Evolutionary conservation across 768 basidiomycete genomes (phyloP), one percentile per base, ranked within the genome.

Genomic region (Hygrophorus russula): DNA sequence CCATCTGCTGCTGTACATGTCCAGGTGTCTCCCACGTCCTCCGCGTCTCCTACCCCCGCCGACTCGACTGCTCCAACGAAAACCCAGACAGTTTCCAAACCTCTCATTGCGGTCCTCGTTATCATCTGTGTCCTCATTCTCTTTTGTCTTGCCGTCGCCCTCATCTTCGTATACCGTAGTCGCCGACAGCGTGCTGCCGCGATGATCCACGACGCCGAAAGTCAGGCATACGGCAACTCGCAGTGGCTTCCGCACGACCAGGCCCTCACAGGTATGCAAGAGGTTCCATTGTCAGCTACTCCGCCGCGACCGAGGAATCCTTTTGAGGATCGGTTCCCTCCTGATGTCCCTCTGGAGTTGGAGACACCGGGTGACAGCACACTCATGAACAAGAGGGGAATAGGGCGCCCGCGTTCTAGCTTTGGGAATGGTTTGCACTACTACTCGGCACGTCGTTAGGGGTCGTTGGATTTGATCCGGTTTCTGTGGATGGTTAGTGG

Each of bases 161-260:
- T 49, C 40, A 17, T 49, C 18, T 29, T 49, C 28, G 43, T 36
- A 30, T 18, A 42, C 18, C 45, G 45, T 30, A 17, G 9, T 14
- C 27, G 30, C 17, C 39, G 39, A 27, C 45, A 30, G n/a, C 45
- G 29, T 13, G 38, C 29, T 17, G 27, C 34, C 36, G 17, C 18
- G 11, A 34, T 12, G 11, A 17, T 40, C 20, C 38, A 15, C 8
- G 40, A 36, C n/a, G 18, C 42, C 13, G 41, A 34, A 27, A 24
- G 24, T 7, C 18, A 30, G 18, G 44, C 36, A 7, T 12, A 19
- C 17, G 24, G 33, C 35, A 45, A 39, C 31, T 39, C 32, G 8
- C 14, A 14, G 11, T 35, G 27, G 29, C 44, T 28, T n/a, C 41
- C 41, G 14, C 29, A 33, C 9, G 20, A 42, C 24, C 19, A 39